Percentiles rank a stretch among this genome's conserved stretches.
Evolutionary conservation across 2,329 filamentous ascomycete species (phyloP).

Genomic region (Aspergillus tubingensis): DNA sequence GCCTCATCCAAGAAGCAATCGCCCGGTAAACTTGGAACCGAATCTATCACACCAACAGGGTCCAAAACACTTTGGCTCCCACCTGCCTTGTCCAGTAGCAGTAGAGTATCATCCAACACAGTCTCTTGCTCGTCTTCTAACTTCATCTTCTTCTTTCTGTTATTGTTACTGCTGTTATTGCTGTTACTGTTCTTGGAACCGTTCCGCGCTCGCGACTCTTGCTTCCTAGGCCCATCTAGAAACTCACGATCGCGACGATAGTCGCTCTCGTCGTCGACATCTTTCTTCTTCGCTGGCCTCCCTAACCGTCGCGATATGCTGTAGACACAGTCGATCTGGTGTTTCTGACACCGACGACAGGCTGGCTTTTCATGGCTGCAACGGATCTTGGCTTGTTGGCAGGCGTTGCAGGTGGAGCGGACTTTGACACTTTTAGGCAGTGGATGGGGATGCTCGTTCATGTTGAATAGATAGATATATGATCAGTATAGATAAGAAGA

Average conservation of each 20-base stretch:
- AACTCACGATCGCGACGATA: neutral
- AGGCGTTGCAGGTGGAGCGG: conserved; percentile 42
- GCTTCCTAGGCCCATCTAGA: neutral
- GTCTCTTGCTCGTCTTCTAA: neutral
- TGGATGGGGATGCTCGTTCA: neutral
- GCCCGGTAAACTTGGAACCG: neutral
- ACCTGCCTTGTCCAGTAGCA: neutral
- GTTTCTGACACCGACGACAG: conserved; percentile 37
- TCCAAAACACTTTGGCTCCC: neutral
- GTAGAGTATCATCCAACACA: neutral
- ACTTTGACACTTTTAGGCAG: conserved; percentile 39
- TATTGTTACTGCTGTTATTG: no score
- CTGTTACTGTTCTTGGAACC: neutral
- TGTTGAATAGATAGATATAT: no score
- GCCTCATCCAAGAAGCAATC: conserved; percentile 5
- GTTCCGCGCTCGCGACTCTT: neutral
- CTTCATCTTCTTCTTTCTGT: neutral
- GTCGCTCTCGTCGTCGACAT: neutral
- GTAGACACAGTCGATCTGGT: conserved; percentile 38
- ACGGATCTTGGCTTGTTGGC: conserved; percentile 41
- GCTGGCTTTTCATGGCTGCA: conserved; percentile 41
- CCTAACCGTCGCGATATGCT: conserved; percentile 39
- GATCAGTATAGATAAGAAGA: no score
- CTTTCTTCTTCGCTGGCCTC: conserved; percentile 36
- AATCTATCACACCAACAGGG: neutral